A percentile compares a stretch with the other conserved stretches of the same genome.
These are phyloP conservation scores for Mayamaea pseudoterrestris DNA, from an alignment of 108 stramenopile species.

Conservation along the genomic window DNA sequence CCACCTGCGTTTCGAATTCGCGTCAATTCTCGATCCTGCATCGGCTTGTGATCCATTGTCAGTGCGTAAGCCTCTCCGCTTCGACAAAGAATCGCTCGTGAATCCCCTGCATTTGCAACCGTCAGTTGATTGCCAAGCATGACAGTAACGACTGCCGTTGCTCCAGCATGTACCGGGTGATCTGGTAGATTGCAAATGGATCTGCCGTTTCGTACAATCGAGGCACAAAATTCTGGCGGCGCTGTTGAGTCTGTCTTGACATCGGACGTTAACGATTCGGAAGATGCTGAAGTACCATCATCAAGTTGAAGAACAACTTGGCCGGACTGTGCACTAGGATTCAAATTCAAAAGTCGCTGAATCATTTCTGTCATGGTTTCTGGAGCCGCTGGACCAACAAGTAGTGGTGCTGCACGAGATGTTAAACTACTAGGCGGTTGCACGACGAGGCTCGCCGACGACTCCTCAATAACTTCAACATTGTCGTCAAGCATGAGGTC, in stretches of 20 bases:
- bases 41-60: slow-evolving; percentile 84
- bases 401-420: no score
- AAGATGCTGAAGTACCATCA: not conserved
- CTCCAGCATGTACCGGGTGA: slow-evolving; percentile 89
- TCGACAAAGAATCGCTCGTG: slow-evolving; percentile 79
- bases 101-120: slow-evolving; percentile 89
- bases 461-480: no score
- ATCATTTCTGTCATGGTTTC: slow-evolving; percentile 7
- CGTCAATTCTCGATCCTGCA: slow-evolving; percentile 57
- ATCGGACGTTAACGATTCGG: not conserved
- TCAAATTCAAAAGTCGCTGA: slow-evolving; percentile 8
- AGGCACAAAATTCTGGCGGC: slow-evolving; percentile 4
- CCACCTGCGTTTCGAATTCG: slow-evolving; percentile 83
- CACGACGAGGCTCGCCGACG: no score
- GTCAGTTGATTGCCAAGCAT: slow-evolving; percentile 59
- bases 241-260: not conserved
- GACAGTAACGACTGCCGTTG: slow-evolving; percentile 86
- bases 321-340: not conserved
- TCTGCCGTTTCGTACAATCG: slow-evolving; percentile 32
- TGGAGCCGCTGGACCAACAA: no score
- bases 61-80: slow-evolving; percentile 54
- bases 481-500: slow-evolving; percentile 17
- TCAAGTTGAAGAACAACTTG: not conserved
- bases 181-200: slow-evolving; percentile 82
- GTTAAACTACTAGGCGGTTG: no score